Evolutionary conservation across 2,329 filamentous ascomycete genomes (phyloP), one percentile per base, ranked within the genome.

Genomic region (Penicillium concentricum): DNA sequence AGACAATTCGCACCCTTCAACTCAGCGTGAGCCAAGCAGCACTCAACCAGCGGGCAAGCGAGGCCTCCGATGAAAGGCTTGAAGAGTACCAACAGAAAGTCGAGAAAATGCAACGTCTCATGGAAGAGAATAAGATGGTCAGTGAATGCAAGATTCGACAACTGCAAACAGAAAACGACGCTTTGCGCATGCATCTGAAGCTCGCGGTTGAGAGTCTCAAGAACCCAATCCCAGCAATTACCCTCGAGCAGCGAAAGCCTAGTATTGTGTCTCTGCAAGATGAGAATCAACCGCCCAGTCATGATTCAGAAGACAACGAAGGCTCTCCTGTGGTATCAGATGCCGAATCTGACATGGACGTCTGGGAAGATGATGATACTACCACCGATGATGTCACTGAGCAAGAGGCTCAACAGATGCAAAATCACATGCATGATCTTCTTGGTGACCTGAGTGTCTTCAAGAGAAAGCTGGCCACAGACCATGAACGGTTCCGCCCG

Each of bases 41-140:
- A 81, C 65, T 85, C 82, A 91, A 94, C 75, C 88, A 90, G 71
- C 69, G 74, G 8, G 90, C 92, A 66, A 88, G 86, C 54, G 85
- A 88, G 66, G 82, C 88, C 37, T 87, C 91, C 62, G 90, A 92
- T 61, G 91, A 94, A 72, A 88, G 88, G 65, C 80, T 99, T 24
- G 94, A 97, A 67, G 92, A 96, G 74, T 99, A 97, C 75, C 94
- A 99, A 78, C 87, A 87, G 62, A 90, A 92, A 68, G 94, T 99
- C 18, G 83, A 86, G 46, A 85, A 88, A 55, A 92, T 99, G 89
- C 92, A 97, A 74, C 87, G 92, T 58, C 85, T 96, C 74, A 97
- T 97, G 92, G 92, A 97, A 73, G 94, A 99, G 77, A 89, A 88
- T 61, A 86, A 89, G 58, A 88, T 95, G 73, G 90, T 97, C 15